A percentile compares a stretch with the other conserved stretches of the same genome.
Evolutionary conservation across 192 early-diverging fungal genomes (phyloP).

Genomic region (Jimgerdemannia flammicorona): DNA sequence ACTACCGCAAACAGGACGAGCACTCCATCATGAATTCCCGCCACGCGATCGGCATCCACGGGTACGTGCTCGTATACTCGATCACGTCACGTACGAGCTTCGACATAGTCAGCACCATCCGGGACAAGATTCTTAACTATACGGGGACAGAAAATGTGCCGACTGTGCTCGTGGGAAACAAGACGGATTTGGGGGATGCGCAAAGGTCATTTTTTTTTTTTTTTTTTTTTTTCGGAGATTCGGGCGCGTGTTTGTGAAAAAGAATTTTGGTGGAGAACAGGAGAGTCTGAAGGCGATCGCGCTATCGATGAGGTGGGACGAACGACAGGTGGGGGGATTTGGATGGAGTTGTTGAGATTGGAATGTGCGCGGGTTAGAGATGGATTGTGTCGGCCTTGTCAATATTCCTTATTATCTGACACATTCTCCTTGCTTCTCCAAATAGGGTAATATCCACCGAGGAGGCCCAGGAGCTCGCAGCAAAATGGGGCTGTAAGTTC

Average conservation of each 20-base stretch:
- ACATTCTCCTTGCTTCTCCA: not conserved
- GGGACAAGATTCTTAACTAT: slow-evolving; percentile 93
- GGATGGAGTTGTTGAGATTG: too few species aligned
- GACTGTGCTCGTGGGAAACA: slow-evolving; percentile 91
- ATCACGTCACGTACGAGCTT: slow-evolving; percentile 81
- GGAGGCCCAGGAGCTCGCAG: slow-evolving; percentile 78
- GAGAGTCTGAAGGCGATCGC: too few species aligned
- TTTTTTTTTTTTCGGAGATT: not conserved
- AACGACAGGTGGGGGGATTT: too few species aligned
- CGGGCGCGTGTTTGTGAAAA: not conserved
- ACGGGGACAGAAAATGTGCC: slow-evolving; percentile 88
- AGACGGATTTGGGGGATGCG: slow-evolving; percentile 71
- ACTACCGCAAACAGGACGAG: slow-evolving; percentile 64
- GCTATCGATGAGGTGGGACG: too few species aligned
- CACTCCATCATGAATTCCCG: slow-evolving; percentile 90
- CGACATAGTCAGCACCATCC: slow-evolving; percentile 85
- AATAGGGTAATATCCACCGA: slow-evolving; percentile 21
- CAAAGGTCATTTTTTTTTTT: slow-evolving; percentile 43
- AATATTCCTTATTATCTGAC: too few species aligned
- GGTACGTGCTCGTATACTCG: slow-evolving; percentile 93
- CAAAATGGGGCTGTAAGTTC: slow-evolving; percentile 79
- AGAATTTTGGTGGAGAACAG: not conserved
- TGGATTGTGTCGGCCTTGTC: too few species aligned
- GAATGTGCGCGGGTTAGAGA: too few species aligned
- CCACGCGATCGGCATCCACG: slow-evolving; percentile 88